phyloP scores from a whole-genome alignment of 179 eudicot species.

The Corrigiola litoralis region DNA sequence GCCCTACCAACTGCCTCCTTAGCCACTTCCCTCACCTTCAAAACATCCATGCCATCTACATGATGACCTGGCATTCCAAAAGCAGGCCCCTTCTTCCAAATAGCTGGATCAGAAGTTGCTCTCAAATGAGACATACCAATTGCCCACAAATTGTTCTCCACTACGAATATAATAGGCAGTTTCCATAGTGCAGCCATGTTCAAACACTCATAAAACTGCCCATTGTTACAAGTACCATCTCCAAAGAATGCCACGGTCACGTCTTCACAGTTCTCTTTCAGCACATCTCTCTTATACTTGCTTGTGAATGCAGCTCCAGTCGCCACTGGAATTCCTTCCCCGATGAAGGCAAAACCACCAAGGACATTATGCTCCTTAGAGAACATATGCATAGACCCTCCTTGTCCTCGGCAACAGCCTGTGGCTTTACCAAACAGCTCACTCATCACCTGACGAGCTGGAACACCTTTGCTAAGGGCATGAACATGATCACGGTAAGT shows the following conservation, averaged over 20 bases:
- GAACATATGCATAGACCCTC: constrained; percentile 98
- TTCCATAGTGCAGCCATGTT: constrained; percentile 98
- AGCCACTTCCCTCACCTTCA: constrained; percentile 96
- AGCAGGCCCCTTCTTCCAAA: constrained; percentile 94
- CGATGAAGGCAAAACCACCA: constrained; percentile 94
- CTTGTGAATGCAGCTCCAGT: constrained; percentile 87
- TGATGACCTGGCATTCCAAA: constrained; percentile 94
- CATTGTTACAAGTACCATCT: constrained; percentile 89
- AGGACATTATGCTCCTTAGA: constrained; percentile 82
- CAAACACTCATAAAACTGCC: constrained; percentile 93
- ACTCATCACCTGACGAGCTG: constrained; percentile 81
- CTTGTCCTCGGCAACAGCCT: constrained; percentile 95
- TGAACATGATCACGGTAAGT: constrained; percentile 97
- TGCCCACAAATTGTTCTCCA: constrained; percentile 96
- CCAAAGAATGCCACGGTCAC: constrained; percentile 89
- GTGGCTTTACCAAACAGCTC: constrained; percentile 94
- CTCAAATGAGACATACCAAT: constrained; percentile 97
- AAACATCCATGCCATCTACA: constrained; percentile 97
- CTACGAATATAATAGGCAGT: constrained; percentile 85
- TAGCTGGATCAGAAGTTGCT: constrained; percentile 81
- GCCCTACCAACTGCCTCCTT: constrained; percentile 81
- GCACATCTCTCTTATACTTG: constrained; percentile 69
- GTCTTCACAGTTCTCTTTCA: constrained; percentile 72
- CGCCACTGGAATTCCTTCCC: constrained; percentile 94
- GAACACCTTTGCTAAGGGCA: constrained; percentile 88